Conservation (phyloP, 2,329 filamentous ascomycete species). For the Colletotrichum ledebouriae region DNA sequence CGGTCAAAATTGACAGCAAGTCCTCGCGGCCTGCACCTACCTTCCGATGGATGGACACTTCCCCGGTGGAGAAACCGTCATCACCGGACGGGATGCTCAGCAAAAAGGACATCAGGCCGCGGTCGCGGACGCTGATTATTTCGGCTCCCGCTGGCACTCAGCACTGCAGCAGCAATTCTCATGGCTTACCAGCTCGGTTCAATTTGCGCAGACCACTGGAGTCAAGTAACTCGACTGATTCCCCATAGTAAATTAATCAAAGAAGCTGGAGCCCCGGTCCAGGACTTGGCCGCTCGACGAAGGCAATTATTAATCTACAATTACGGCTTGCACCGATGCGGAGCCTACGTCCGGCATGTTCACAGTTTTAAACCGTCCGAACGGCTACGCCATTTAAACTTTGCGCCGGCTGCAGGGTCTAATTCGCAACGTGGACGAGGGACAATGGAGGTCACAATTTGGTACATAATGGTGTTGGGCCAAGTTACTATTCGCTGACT, state of each 20-base stretch:
- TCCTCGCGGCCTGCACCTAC: background rate
- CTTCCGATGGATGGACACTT: background rate
- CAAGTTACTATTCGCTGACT: background rate
- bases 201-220: slow-evolving; percentile 9
- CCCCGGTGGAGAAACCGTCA: background rate
- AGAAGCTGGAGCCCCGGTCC: slow-evolving; percentile 12
- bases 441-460: slow-evolving; percentile 12
- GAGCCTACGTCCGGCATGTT: slow-evolving; percentile 25
- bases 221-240: slow-evolving; percentile 35
- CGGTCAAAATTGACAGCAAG: slow-evolving; percentile 18
- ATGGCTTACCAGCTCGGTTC: slow-evolving; percentile 23
- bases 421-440: slow-evolving; percentile 18
- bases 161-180: background rate
- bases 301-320: slow-evolving; percentile 8
- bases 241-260: slow-evolving; percentile 21
- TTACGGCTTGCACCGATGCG: slow-evolving; percentile 22
- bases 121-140: background rate
- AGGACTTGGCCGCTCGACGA: background rate
- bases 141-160: slow-evolving; percentile 7
- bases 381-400: slow-evolving; percentile 36
- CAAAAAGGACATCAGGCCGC: slow-evolving; percentile 1
- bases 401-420: slow-evolving; percentile 39
- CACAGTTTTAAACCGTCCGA: slow-evolving; percentile 24
- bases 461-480: background rate
- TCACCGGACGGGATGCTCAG: too few species aligned